Percentiles rank a stretch among this genome's conserved stretches.
phyloP scores from a whole-genome alignment of 179 eudicot species.

The Carnegiea gigantea region DNA sequence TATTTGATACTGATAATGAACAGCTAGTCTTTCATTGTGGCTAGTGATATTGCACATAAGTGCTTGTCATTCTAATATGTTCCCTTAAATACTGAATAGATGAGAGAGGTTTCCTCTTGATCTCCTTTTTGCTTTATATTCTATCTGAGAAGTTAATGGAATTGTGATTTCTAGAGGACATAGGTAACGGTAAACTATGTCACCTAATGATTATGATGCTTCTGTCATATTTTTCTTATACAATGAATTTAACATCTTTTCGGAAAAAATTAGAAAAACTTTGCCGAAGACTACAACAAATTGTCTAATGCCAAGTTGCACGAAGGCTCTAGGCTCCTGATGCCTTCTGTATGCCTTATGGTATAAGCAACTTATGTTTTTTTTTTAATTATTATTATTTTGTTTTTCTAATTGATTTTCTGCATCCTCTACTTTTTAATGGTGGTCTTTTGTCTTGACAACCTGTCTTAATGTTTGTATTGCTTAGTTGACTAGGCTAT shows the following conservation, averaged over 20 bases:
- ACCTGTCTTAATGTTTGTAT: background rate
- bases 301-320: conserved; percentile 5
- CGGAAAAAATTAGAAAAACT: background rate
- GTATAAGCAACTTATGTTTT: background rate
- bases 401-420: background rate
- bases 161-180: background rate
- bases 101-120: background rate
- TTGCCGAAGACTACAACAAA: background rate
- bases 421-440: background rate
- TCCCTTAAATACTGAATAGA: background rate
- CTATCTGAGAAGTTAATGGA: background rate
- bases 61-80: too few species aligned
- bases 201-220: background rate
- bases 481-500: conserved; percentile 16
- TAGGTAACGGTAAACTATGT: background rate
- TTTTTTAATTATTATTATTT: too few species aligned
- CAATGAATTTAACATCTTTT: background rate
- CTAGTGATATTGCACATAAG: background rate
- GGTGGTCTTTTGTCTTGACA: conserved; percentile 1
- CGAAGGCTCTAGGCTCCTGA: background rate
- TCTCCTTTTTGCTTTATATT: background rate
- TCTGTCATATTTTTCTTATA: background rate
- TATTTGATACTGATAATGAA: conserved; percentile 6
- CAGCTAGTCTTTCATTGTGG: background rate
- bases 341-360: background rate